These are phyloP conservation scores for Fabrea salina DNA, from an alignment of 169 alveolate species.

Conservation along the genomic window DNA sequence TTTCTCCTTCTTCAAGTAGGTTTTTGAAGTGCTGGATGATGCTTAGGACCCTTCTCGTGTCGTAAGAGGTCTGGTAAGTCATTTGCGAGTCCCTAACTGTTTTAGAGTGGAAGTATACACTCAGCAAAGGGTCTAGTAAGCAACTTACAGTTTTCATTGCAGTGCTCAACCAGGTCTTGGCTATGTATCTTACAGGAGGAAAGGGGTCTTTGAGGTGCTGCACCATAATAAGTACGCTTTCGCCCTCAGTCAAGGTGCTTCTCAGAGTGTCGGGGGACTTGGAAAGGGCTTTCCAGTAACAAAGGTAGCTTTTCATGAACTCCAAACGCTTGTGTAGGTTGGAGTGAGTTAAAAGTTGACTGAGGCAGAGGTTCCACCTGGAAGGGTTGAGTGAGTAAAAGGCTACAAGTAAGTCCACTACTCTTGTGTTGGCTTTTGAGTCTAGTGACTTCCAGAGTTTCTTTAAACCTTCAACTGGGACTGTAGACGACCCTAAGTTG, in stretches of 20 bases:
- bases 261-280: neutral
- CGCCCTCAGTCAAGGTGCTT: neutral
- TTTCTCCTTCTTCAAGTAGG: neutral
- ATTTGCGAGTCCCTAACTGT: neutral
- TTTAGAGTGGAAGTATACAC: neutral
- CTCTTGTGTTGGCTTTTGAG: neutral
- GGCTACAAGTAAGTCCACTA: neutral
- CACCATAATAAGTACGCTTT: neutral
- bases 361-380: neutral
- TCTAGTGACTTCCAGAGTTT: neutral
- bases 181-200: constrained; percentile 5
- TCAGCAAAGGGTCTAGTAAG: neutral
- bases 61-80: neutral
- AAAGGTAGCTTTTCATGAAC: neutral
- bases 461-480: neutral
- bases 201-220: neutral
- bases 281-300: neutral
- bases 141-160: neutral
- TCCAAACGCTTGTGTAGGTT: neutral
- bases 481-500: neutral
- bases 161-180: neutral
- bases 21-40: neutral
- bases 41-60: neutral
- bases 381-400: neutral
- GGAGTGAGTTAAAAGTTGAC: neutral